phyloP scores from a whole-genome alignment of 768 basidiomycete species.

The Pisolithus marmoratus region DNA sequence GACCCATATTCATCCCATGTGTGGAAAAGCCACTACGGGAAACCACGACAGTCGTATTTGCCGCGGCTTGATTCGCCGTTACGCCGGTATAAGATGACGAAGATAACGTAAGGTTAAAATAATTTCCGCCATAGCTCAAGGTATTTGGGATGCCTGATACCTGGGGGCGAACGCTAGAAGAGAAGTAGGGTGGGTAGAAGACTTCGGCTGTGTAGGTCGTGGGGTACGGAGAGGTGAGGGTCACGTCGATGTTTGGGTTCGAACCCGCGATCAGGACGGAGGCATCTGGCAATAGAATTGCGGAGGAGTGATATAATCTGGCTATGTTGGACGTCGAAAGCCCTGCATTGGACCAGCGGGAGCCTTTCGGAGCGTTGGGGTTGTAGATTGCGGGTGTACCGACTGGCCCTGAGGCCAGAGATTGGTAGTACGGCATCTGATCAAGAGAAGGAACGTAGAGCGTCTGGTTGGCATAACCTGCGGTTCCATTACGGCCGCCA shows the following conservation, averaged over 20 bases:
- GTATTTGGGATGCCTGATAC: conserved; percentile 67
- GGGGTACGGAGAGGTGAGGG: conserved; percentile 53
- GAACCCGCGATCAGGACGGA: conserved; percentile 87
- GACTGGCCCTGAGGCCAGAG: conserved; percentile 75
- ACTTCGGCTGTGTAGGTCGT: conserved; percentile 80
- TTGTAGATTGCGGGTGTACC: conserved; percentile 81
- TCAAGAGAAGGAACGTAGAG: conserved; percentile 35
- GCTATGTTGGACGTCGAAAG: conserved; percentile 59
- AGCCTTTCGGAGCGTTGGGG: conserved; percentile 63
- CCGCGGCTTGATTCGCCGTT: conserved; percentile 59
- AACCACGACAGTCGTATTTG: conserved; percentile 69
- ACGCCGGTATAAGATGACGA: conserved; percentile 59
- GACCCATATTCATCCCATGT: conserved; percentile 86
- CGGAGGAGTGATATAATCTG: conserved; percentile 87
- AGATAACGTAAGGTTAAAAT: conserved; percentile 72
- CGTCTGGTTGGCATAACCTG: conserved; percentile 68
- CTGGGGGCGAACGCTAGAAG: conserved; percentile 57
- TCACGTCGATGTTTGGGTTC: conserved; percentile 88
- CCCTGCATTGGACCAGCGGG: conserved; percentile 67
- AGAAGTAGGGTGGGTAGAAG: conserved; percentile 91
- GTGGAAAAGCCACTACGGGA: conserved; percentile 84
- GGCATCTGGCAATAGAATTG: conserved; percentile 83
- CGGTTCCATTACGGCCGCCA: conserved; percentile 81
- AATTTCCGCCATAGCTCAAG: conserved; percentile 76
- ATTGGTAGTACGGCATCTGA: conserved; percentile 66